Percentiles rank a stretch among this genome's conserved stretches.
These are phyloP conservation scores for Moniliella sp. DNA, from an alignment of 1,284 basidiomycete species.

Conservation along the genomic window DNA sequence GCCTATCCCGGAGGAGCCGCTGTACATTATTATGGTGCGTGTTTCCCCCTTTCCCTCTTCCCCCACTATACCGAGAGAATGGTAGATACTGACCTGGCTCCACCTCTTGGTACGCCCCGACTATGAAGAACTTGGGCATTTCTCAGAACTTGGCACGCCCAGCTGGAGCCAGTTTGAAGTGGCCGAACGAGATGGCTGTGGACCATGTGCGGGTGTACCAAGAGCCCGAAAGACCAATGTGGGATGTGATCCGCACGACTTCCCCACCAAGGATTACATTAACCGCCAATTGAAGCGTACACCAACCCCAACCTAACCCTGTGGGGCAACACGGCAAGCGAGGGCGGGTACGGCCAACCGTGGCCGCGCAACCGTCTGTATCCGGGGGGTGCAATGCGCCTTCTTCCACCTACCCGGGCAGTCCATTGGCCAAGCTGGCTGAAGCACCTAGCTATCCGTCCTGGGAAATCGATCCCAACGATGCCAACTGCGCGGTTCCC, in stretches of 20 bases:
- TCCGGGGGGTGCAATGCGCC: too few species aligned
- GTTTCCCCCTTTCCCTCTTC: too few species aligned
- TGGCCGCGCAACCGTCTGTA: conserved; percentile 14
- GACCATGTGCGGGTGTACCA: background rate
- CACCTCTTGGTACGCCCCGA: too few species aligned
- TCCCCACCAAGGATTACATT: conserved; percentile 26
- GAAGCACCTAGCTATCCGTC: too few species aligned
- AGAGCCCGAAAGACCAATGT: background rate
- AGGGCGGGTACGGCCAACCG: conserved; percentile 10
- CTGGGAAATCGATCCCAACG: too few species aligned
- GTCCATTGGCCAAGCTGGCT: too few species aligned
- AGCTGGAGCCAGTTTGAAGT: background rate
- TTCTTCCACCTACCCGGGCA: too few species aligned
- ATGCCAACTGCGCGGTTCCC: too few species aligned
- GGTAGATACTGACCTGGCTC: too few species aligned
- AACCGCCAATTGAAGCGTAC: conserved; percentile 12
- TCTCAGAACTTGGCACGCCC: conserved; percentile 1
- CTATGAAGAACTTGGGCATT: conserved; percentile 25
- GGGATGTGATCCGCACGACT: conserved; percentile 35
- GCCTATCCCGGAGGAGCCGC: background rate
- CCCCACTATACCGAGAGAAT: too few species aligned
- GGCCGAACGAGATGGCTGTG: background rate
- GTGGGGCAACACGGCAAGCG: conserved; percentile 9
- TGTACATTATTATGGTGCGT: too few species aligned
- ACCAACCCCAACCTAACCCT: conserved; percentile 22